Conservation (phyloP, 176 grass and related monocot species). For the Carex myosuroides region DNA sequence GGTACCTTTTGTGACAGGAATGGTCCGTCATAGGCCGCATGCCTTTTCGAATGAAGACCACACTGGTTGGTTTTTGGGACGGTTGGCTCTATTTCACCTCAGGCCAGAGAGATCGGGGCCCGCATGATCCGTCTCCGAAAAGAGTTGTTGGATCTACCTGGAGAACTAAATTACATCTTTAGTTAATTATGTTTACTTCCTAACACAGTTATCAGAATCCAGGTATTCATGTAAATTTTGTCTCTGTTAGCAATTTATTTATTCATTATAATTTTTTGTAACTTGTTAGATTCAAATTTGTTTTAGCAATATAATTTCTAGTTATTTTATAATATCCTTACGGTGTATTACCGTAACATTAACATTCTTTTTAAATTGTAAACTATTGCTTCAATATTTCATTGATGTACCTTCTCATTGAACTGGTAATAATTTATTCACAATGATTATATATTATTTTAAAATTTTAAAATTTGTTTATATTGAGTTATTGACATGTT, state of each 20-base stretch:
- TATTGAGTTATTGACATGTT: too few relatives aligned
- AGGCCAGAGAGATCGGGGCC: conserved; percentile 68
- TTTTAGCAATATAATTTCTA: not conserved
- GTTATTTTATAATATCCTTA: not conserved
- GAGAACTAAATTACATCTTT: conserved; percentile 52
- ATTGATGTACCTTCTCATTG: not conserved
- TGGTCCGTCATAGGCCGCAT: conserved; percentile 71
- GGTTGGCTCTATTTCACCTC: conserved; percentile 87
- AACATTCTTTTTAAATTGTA: too few relatives aligned
- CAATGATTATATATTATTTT: too few relatives aligned
- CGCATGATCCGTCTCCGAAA: conserved; percentile 64
- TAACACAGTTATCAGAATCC: not conserved
- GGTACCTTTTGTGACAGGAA: conserved; percentile 28
- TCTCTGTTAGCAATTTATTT: conserved; percentile 7
- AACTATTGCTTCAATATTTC: too few relatives aligned
- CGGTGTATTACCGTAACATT: not conserved
- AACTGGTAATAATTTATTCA: not conserved
- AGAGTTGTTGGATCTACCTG: conserved; percentile 70
- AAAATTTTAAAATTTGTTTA: too few relatives aligned
- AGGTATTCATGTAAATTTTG: conserved; percentile 1
- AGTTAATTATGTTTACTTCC: conserved; percentile 9
- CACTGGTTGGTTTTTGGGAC: conserved; percentile 67
- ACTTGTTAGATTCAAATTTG: conserved; percentile 4
- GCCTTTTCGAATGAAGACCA: conserved; percentile 79
- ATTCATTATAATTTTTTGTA: conserved; percentile 8